These are phyloP conservation scores for Fusarium sp. DNA, from an alignment of 2,329 filamentous ascomycete genomes.

Conservation along the genomic window DNA sequence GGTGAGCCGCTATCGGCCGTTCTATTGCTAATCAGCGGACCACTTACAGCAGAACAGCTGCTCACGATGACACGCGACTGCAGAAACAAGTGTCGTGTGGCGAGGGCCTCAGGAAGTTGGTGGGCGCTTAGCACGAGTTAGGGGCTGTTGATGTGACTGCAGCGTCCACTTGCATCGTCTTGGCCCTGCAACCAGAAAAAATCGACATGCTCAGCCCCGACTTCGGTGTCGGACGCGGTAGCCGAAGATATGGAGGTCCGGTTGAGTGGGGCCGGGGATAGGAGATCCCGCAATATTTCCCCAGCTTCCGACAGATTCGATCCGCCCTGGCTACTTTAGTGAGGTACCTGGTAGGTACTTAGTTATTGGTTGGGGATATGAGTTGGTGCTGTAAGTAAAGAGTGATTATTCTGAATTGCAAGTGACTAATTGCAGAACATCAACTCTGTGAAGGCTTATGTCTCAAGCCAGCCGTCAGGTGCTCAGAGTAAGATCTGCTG, in stretches of 20 bases:
- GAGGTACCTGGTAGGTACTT: not conserved
- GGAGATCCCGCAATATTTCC: constrained; percentile 31
- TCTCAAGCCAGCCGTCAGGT: too few species aligned
- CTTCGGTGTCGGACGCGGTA: constrained; percentile 29
- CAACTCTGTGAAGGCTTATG: too few species aligned
- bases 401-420: not conserved
- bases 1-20: constrained; percentile 14
- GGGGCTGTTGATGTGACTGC: constrained; percentile 19
- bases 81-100: constrained; percentile 19
- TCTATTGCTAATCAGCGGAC: constrained; percentile 10
- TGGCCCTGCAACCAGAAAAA: constrained; percentile 35
- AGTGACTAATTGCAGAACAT: too few species aligned
- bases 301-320: constrained; percentile 4
- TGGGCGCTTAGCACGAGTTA: constrained; percentile 23
- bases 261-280: constrained; percentile 24
- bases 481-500: too few species aligned
- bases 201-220: constrained; percentile 7
- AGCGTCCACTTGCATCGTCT: constrained; percentile 34
- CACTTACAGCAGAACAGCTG: constrained; percentile 14
- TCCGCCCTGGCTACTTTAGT: not conserved
- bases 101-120: constrained; percentile 31
- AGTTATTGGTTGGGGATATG: not conserved
- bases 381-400: not conserved
- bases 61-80: constrained; percentile 23
- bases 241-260: constrained; percentile 11